Evolutionary conservation across 768 basidiomycete genomes (phyloP), one percentile per base, ranked within the genome.

Genomic region (Nevesoporus exiguus): DNA sequence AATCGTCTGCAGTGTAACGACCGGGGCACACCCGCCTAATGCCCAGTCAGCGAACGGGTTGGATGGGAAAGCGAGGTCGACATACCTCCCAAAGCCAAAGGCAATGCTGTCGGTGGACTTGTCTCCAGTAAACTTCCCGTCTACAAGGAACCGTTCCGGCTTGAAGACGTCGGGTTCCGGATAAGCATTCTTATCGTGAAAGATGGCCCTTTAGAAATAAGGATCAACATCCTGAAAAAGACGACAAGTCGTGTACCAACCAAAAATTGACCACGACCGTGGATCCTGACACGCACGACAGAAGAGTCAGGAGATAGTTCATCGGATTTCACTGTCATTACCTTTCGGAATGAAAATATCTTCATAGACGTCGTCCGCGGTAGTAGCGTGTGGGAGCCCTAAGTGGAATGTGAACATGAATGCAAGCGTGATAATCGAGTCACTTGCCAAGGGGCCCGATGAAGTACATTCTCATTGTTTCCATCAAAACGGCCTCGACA

Each of bases 21-120:
- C 74, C 73, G 10, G 73, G 67, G 48, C 73, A 74, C n/a, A 62
- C 34, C 3, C 68, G 58, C 36, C 66, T 69, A 46, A 24, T 7
- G 15, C 39, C 36, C 34, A 8, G 14, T 61, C 37, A 49, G 31
- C 9, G 3, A 30, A 44, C 13, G 13, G 25, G 27, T 24, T 25
- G 14, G 14, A 25, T 8, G 13, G 41, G 41, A 15, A 25, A 27
- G n/a, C 3, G 13, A n/a, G 37, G 14, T 5, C 15, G 30, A 37
- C 17, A 42, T 52, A 62, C 65, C 64, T 66, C 27, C 66, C 64
- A 36, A 67, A 68, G 41, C 41, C 41, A 27, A 25, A 43, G n/a
- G 41, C 7, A 15, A 43, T 3, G 13, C 24, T 43, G 14, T 53
- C 27, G 2, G 29, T 19, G 5, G 43, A 29, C 19, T 40, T 43